Evolutionary conservation across 2,329 filamentous ascomycete species (phyloP).

Genomic region (Pseudogymnoascus sp.): DNA sequence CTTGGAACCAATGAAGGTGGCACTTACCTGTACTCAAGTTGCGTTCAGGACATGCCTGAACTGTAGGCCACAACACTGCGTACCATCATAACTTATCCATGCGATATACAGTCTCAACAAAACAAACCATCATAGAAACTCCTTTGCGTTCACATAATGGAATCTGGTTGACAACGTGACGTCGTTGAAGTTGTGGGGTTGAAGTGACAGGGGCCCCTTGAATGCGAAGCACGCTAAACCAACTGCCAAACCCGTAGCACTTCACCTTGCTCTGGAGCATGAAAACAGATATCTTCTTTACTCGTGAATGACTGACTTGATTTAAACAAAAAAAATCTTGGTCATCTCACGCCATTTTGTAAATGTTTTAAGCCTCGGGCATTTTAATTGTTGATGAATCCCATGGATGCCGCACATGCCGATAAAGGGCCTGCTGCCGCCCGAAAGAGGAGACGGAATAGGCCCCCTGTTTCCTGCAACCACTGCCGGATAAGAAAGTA

Average conservation of each 20-base stretch:
- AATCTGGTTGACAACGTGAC: not conserved
- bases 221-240: not conserved
- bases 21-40: not conserved
- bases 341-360: not conserved
- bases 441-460: not conserved
- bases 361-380: not conserved
- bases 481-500: constrained; percentile 7
- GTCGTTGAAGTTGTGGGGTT: not conserved
- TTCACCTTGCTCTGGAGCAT: not conserved
- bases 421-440: not conserved
- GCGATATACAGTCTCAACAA: not conserved
- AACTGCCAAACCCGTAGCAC: not conserved
- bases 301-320: not conserved
- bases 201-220: not conserved
- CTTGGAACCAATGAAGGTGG: not conserved
- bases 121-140: not conserved
- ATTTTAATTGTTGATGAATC: not conserved
- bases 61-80: not conserved
- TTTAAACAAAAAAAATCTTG: not conserved
- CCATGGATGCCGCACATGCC: not conserved
- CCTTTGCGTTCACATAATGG: not conserved
- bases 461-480: constrained; percentile 8
- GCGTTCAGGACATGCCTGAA: not conserved
- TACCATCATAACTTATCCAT: not conserved
- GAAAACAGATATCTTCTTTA: not conserved